A percentile compares a stretch with the other conserved stretches of the same genome.
Evolutionary conservation across 192 early-diverging fungal species (phyloP).

Genomic region (Phlyctochytrium bullatum): DNA sequence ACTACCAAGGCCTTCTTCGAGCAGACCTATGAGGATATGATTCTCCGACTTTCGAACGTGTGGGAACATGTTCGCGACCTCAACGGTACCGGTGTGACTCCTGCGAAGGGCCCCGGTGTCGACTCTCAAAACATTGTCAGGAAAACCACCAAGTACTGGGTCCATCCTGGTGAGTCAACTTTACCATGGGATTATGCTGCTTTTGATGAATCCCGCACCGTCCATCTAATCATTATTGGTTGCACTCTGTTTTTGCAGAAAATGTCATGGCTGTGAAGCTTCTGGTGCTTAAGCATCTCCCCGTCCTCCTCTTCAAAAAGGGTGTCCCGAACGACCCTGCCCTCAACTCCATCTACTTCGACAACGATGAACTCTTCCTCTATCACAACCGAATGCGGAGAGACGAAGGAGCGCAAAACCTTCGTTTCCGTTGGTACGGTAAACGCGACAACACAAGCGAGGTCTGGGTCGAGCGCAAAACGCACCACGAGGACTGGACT

Average conservation of each 20-base stretch:
- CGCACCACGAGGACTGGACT: conserved; percentile 89
- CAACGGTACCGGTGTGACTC: neutral
- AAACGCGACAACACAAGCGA: conserved; percentile 70
- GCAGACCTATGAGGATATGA: conserved; percentile 75
- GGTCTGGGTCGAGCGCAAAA: conserved; percentile 95
- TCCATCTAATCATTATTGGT: conserved; percentile 2
- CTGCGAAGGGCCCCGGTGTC: conserved; percentile 30
- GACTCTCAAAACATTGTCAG: conserved; percentile 73
- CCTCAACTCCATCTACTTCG: conserved; percentile 85
- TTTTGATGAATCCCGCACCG: too few species aligned
- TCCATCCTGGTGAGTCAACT: conserved; percentile 59
- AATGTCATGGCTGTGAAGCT: conserved; percentile 91
- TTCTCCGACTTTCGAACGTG: conserved; percentile 62
- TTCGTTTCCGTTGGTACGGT: conserved; percentile 91
- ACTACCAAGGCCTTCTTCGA: conserved; percentile 74
- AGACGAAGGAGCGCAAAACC: conserved; percentile 76
- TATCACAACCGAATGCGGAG: conserved; percentile 81
- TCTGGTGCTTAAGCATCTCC: conserved; percentile 83
- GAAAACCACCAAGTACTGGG: conserved; percentile 87
- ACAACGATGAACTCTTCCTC: conserved; percentile 76
- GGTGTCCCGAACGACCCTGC: conserved; percentile 74
- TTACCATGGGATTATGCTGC: too few species aligned
- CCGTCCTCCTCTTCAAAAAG: conserved; percentile 83
- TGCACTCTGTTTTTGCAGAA: conserved; percentile 40
- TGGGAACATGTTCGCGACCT: conserved; percentile 29